Evolutionary conservation across 139 green algal species (phyloP).

Genomic region (Desmodesmus armatus): DNA sequence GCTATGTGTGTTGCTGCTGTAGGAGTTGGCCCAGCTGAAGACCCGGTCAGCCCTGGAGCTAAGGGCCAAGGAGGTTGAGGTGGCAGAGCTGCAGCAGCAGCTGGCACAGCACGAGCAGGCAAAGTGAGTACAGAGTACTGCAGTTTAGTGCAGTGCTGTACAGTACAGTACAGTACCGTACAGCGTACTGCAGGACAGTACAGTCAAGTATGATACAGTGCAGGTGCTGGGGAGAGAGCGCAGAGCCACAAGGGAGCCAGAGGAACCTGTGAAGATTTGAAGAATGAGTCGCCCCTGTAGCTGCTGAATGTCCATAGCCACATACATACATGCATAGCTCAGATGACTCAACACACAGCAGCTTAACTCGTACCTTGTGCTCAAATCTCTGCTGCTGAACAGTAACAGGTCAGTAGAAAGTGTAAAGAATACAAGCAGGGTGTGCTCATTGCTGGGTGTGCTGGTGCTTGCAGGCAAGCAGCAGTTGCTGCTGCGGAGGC

Average conservation of each 20-base stretch:
- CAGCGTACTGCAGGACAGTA: no score
- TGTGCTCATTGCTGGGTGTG: background rate
- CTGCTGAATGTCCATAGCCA: no score
- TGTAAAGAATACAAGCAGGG: no score
- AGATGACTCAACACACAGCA: no score
- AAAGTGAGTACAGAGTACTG: constrained; percentile 19
- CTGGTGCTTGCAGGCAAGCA: constrained; percentile 31
- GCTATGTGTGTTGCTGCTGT: background rate
- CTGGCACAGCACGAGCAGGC: constrained; percentile 37
- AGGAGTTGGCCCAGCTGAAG: constrained; percentile 42
- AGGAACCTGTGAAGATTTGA: no score
- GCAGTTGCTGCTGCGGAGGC: constrained; percentile 50
- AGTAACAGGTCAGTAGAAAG: background rate
- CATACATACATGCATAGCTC: no score
- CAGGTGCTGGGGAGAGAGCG: background rate
- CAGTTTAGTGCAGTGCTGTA: background rate
- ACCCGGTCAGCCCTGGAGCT: constrained; percentile 56
- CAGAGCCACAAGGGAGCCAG: background rate
- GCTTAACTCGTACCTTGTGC: no score
- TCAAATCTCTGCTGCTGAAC: background rate
- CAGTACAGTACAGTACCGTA: no score
- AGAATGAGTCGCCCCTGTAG: no score
- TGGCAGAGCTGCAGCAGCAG: constrained; percentile 43
- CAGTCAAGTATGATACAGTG: no score
- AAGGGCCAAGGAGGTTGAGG: constrained; percentile 42